Evolutionary conservation across 1,284 basidiomycete species (phyloP), one percentile per base, ranked within the genome.

Genomic region (Pseudozyma pruni): DNA sequence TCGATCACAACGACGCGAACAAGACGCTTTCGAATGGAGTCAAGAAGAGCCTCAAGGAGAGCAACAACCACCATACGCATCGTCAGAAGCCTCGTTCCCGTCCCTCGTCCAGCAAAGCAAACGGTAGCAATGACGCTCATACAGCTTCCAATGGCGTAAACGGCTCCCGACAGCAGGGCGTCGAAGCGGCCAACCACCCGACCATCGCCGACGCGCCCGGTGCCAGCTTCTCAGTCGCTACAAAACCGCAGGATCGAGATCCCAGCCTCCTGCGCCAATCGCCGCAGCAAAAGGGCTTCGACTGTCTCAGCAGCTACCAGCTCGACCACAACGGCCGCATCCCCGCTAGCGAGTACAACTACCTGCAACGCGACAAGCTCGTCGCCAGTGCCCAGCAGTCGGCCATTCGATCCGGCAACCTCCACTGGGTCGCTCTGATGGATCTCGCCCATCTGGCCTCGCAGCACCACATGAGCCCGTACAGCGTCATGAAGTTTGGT

Each of bases 401-500:
- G 2, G 63, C 69, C 6, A 62, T 60, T 16, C 51, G 45, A 11
- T 56, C 71, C 4, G 71, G 68, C 29, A 71, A 75, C 38, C 16
- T 63, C 4, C 58, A 81, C 19, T 81, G 79, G 79, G 47, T 77
- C 16, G 60, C 61, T n/a, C 59, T 81, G 22, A 67, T 80, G 54
- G 66, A 81, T 17, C 62, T 75, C 25, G 69, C 74, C 3, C 71
- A 67, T 25, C 59, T 81, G 2, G 76, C 78, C 1, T 79, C 77
- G n/a, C 79, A 81, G 51, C 78, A 81, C 45, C 79, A 81, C 44
- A 49, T 80, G 45, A 76, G 75, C 23, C 57, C 69, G 4, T 81
- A 81, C 55, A 72, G 67, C 38, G 40, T 61, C 41, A 60, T 80
- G 54, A 81, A 81, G 47, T 80, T 75, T 23, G 79, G 79, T 9